phyloP scores from a whole-genome alignment of 2,329 filamentous ascomycete species.

The Orbilia blumenaviensis region DNA sequence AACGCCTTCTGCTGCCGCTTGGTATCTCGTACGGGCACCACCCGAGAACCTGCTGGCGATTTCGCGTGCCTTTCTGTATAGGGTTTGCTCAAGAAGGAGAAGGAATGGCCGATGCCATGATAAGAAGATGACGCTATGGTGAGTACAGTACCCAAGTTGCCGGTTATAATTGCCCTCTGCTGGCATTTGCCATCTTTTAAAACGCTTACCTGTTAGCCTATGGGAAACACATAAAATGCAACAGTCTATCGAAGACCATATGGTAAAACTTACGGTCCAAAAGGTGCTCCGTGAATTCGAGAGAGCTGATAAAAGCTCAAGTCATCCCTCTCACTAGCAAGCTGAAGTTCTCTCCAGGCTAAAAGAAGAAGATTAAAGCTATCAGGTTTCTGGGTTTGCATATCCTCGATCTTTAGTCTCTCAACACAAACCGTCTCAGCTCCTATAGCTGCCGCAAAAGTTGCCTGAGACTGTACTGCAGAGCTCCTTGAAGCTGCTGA shows the following conservation, averaged over 20 bases:
- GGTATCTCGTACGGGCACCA: conserved; percentile 48
- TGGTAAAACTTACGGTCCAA: conserved; percentile 51
- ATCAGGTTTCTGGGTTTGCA: conserved; percentile 33
- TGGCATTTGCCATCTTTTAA: conserved; percentile 47
- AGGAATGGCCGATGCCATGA: conserved; percentile 59
- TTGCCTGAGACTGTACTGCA: neutral
- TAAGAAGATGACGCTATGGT: conserved; percentile 56
- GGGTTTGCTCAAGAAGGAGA: conserved; percentile 57
- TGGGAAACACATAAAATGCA: neutral
- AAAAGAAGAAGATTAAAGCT: conserved; percentile 56
- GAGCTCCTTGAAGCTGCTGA: neutral
- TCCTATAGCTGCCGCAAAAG: conserved; percentile 23
- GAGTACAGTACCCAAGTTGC: conserved; percentile 57
- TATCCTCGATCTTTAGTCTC: conserved; percentile 46
- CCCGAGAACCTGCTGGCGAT: conserved; percentile 55
- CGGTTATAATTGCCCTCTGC: conserved; percentile 39
- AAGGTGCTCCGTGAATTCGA: conserved; percentile 55
- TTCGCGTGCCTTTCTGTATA: conserved; percentile 43
- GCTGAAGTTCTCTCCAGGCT: conserved; percentile 53
- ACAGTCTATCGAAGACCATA: neutral
- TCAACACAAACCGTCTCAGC: conserved; percentile 38
- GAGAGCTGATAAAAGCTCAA: conserved; percentile 52
- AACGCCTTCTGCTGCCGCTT: conserved; percentile 51
- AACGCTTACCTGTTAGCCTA: neutral
- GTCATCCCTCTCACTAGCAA: conserved; percentile 48